phyloP scores from a whole-genome alignment of 306 rosid species.

The Gastrolobium bilobum region DNA sequence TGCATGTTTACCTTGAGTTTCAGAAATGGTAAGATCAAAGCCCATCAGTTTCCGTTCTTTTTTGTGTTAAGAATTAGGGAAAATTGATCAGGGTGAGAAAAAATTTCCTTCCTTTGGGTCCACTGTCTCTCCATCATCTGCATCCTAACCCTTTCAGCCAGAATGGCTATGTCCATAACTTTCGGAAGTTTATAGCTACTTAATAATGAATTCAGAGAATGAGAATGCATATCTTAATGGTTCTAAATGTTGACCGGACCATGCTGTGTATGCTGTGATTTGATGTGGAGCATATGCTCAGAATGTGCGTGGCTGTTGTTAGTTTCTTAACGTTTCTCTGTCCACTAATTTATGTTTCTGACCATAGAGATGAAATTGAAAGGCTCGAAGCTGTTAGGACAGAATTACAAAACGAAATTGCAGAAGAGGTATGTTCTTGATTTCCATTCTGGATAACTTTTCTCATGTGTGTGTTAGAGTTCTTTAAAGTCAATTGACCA shows the following conservation, averaged over 20 bases:
- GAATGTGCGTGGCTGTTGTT: slow-evolving; percentile 16
- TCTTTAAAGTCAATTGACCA: slow-evolving; percentile 46
- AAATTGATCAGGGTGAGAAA: background rate
- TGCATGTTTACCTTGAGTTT: background rate
- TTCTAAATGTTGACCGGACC: slow-evolving; percentile 26
- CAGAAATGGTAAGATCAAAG: slow-evolving; percentile 26
- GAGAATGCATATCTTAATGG: background rate
- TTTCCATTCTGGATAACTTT: slow-evolving; percentile 42
- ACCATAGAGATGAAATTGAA: slow-evolving; percentile 72
- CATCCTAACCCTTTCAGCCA: background rate
- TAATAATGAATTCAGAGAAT: background rate
- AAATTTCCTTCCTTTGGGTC: slow-evolving; percentile 13
- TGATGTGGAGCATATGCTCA: slow-evolving; percentile 18
- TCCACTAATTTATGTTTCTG: slow-evolving; percentile 49
- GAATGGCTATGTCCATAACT: slow-evolving; percentile 3
- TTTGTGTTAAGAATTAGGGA: slow-evolving; percentile 12
- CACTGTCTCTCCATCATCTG: background rate
- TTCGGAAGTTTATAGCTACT: slow-evolving; percentile 26
- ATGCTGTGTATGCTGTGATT: slow-evolving; percentile 12
- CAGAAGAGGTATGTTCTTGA: slow-evolving; percentile 65
- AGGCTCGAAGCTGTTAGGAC: slow-evolving; percentile 67
- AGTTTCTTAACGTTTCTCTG: slow-evolving; percentile 49
- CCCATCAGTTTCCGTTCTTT: slow-evolving; percentile 1
- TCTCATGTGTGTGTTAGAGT: slow-evolving; percentile 20
- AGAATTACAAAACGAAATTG: slow-evolving; percentile 71